A percentile compares a stretch with the other conserved stretches of the same genome.
Conservation (phyloP, 768 basidiomycete species). For the Podaxis rugospora region DNA sequence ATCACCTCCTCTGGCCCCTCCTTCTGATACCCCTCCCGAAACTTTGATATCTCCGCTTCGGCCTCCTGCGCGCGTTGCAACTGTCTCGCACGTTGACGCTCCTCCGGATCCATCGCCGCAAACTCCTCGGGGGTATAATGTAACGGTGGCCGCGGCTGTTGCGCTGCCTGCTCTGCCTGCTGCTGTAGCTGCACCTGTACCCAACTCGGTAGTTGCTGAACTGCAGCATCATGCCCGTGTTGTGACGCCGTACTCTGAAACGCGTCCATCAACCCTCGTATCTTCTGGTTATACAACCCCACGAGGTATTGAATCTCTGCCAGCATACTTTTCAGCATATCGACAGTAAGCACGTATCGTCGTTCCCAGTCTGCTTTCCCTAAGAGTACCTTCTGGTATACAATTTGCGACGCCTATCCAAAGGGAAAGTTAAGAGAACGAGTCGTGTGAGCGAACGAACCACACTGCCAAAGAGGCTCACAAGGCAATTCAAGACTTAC, state of each 20-base stretch:
- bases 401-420: constrained; percentile 7
- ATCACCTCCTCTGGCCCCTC: constrained; percentile 9
- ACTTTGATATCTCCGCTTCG: constrained; percentile 6
- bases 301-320: constrained; percentile 12
- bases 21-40: constrained; percentile 9
- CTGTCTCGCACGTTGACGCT: constrained; percentile 2
- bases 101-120: constrained; percentile 4
- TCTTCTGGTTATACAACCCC: constrained; percentile 9
- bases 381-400: constrained; percentile 9
- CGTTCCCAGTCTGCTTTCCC: constrained; percentile 11
- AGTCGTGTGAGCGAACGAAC: not conserved
- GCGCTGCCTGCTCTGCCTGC: constrained; percentile 3
- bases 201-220: constrained; percentile 11
- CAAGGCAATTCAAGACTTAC: not conserved
- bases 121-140: constrained; percentile 5
- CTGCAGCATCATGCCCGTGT: constrained; percentile 9
- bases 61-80: constrained; percentile 10
- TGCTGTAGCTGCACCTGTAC: constrained; percentile 11
- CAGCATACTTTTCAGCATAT: constrained; percentile 9
- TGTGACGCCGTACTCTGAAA: constrained; percentile 8
- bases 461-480: not conserved
- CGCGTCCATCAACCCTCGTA: constrained; percentile 9
- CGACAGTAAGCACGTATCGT: constrained; percentile 10
- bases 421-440: not conserved
- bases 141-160: not conserved